Evolutionary conservation across 257 asterid species (phyloP).

Genomic region (Petunia axillaris): DNA sequence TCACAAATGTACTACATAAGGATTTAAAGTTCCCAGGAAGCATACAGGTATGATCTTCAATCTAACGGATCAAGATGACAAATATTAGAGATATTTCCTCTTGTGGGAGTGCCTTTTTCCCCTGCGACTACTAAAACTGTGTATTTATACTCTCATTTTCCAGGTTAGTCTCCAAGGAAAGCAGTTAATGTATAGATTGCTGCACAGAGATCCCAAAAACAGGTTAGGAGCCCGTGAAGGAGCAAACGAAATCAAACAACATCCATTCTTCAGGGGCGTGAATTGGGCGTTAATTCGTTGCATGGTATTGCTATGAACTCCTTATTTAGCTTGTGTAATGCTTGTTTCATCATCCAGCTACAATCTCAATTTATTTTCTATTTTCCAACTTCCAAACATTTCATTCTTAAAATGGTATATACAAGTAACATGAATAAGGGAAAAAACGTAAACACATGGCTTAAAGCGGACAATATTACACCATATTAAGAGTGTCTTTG

Average conservation of each 20-base stretch:
- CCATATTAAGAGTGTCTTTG: no score
- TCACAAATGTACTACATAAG: conserved; percentile 83
- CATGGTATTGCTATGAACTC: conserved; percentile 57
- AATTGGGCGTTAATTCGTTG: conserved; percentile 96
- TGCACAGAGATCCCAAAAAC: conserved; percentile 93
- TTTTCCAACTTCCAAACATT: neutral
- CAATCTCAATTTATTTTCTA: conserved; percentile 3
- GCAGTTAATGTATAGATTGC: conserved; percentile 80
- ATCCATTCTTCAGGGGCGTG: conserved; percentile 84
- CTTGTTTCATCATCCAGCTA: neutral
- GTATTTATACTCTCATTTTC: conserved; percentile 25
- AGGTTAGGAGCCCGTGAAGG: conserved; percentile 95
- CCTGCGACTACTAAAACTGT: neutral
- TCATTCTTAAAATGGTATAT: neutral
- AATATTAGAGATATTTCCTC: neutral
- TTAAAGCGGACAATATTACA: no score
- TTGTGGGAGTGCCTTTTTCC: neutral
- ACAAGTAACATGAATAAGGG: neutral
- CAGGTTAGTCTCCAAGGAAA: conserved; percentile 90
- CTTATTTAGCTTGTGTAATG: neutral
- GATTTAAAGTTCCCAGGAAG: conserved; percentile 86
- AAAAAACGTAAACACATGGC: neutral
- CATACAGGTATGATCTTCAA: conserved; percentile 57
- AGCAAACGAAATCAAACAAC: conserved; percentile 84
- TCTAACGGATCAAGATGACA: neutral